Conservation (phyloP, 208 protist genomes). For the Kentomonas sorsogonicus region DNA sequence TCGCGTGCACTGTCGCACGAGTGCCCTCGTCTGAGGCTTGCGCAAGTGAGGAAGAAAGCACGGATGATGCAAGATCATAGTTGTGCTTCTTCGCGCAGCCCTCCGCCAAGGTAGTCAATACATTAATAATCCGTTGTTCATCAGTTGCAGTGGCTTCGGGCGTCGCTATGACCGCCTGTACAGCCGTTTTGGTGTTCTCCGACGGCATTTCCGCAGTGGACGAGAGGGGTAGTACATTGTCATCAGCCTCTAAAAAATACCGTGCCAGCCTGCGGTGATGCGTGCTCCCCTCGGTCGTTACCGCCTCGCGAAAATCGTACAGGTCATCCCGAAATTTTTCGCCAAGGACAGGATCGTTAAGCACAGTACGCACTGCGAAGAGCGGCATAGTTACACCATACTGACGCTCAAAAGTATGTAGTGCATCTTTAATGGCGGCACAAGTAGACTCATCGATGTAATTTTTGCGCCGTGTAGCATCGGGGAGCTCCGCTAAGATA, state of each 20-base stretch:
- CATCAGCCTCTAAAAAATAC: slow-evolving; percentile 22
- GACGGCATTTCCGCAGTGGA: background rate
- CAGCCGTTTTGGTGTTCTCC: slow-evolving; percentile 13
- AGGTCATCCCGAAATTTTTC: slow-evolving; percentile 68
- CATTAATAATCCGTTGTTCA: slow-evolving; percentile 65
- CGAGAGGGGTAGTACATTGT: background rate
- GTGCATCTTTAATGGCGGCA: slow-evolving; percentile 27
- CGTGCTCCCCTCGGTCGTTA: slow-evolving; percentile 55
- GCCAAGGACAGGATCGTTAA: slow-evolving; percentile 29
- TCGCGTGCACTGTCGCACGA: slow-evolving; percentile 49
- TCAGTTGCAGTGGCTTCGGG: slow-evolving; percentile 47
- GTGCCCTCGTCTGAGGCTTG: slow-evolving; percentile 72
- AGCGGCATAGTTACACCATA: slow-evolving; percentile 54
- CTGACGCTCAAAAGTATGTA: slow-evolving; percentile 47
- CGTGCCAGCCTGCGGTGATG: slow-evolving; percentile 65
- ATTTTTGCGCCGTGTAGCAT: no score
- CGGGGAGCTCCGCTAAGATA: no score
- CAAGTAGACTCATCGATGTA: no score
- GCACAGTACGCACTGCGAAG: slow-evolving; percentile 44
- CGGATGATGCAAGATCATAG: slow-evolving; percentile 46
- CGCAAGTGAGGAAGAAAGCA: slow-evolving; percentile 37
- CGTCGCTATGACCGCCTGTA: slow-evolving; percentile 39
- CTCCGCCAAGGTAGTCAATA: slow-evolving; percentile 78
- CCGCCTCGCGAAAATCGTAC: slow-evolving; percentile 57
- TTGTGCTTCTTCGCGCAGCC: slow-evolving; percentile 37